phyloP scores from a whole-genome alignment of 257 asterid genomes.

The Catharanthus roseus region DNA sequence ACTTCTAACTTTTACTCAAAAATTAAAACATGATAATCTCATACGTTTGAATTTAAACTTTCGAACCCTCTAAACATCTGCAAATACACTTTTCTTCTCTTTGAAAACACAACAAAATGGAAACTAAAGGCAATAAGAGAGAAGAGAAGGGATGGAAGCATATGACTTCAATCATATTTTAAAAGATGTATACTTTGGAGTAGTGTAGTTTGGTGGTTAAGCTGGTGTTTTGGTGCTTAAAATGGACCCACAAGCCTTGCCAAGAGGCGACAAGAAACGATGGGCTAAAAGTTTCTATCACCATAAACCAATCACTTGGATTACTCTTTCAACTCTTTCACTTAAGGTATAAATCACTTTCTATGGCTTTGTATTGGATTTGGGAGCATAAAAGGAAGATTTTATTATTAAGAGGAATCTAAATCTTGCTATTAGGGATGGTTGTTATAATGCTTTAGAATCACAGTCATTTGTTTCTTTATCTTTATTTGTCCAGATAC shows the following conservation, averaged over 20 bases:
- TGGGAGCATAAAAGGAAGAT: conserved; percentile 35
- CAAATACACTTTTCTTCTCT: too few species aligned
- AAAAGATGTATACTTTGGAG: conserved; percentile 31
- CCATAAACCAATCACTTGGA: conserved; percentile 43
- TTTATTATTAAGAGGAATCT: conserved; percentile 21
- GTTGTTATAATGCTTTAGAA: conserved; percentile 22
- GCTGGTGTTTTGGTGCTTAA: conserved; percentile 15
- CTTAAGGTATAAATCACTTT: conserved; percentile 27
- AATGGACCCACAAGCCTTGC: conserved; percentile 40
- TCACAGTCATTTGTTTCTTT: too few species aligned
- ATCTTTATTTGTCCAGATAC: too few species aligned
- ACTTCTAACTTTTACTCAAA: too few species aligned
- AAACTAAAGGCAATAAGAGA: conserved; percentile 9
- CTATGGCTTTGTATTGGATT: conserved; percentile 26
- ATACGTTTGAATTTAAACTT: too few species aligned
- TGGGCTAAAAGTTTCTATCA: conserved; percentile 63
- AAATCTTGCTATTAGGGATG: conserved; percentile 24
- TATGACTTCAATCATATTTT: conserved; percentile 36
- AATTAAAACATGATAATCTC: too few species aligned
- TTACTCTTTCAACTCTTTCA: conserved; percentile 21
- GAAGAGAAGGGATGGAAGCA: conserved; percentile 7
- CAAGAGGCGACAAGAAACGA: conserved; percentile 51
- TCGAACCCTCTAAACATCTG: too few species aligned
- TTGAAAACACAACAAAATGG: conserved; percentile 15
- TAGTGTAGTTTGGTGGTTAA: conserved; percentile 38